phyloP scores from a whole-genome alignment of 371 early-diverging fungal genomes.

The Mucor racemosus region DNA sequence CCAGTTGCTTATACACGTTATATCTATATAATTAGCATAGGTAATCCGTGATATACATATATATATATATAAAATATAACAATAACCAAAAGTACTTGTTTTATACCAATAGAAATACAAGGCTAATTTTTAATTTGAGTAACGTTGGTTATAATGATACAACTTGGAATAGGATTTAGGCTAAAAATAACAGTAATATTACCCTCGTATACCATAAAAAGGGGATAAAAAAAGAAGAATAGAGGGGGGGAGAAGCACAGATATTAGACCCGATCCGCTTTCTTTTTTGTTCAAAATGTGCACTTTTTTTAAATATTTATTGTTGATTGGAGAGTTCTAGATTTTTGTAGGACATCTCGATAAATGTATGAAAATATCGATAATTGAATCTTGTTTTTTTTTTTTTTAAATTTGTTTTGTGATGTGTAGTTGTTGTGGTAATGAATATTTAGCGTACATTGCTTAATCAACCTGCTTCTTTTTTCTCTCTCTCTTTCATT shows the following conservation, averaged over 20 bases:
- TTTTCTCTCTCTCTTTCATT: background rate
- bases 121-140: background rate
- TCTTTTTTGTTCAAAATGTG: background rate
- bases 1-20: background rate
- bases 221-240: background rate
- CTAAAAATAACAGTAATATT: background rate
- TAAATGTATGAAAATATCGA: background rate
- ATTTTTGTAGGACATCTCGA: background rate
- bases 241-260: background rate
- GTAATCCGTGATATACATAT: background rate
- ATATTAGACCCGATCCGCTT: background rate
- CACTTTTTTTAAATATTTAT: background rate
- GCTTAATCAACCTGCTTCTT: background rate
- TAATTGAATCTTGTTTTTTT: background rate
- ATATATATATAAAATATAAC: background rate
- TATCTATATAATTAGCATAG: no score
- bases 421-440: background rate
- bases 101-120: conserved; percentile 1
- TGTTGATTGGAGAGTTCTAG: background rate
- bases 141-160: background rate
- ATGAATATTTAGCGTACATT: background rate
- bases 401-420: background rate
- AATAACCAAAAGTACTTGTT: background rate
- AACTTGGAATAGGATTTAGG: background rate
- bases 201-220: background rate